Conservation (phyloP, 495 filamentous ascomycete species). For the Podospora australis region DNA sequence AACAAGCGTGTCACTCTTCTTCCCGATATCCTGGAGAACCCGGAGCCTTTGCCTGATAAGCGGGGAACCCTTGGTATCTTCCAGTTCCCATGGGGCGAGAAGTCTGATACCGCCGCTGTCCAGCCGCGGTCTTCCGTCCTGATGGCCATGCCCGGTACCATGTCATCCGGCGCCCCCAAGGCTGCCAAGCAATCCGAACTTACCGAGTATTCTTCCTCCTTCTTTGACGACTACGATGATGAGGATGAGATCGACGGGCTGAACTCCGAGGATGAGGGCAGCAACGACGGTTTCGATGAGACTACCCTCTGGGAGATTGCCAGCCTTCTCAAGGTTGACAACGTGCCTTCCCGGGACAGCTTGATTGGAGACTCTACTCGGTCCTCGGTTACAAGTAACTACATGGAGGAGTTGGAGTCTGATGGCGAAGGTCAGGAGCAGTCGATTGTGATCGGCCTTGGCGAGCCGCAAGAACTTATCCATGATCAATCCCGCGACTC, state of each 20-base stretch:
- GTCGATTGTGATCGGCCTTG: slow-evolving; percentile 28
- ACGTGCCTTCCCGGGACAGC: slow-evolving; percentile 41
- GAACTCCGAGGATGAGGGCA: slow-evolving; percentile 31
- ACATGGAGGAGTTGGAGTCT: slow-evolving; percentile 24
- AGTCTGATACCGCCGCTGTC: slow-evolving; percentile 43
- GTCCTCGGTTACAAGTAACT: slow-evolving; percentile 18
- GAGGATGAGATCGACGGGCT: slow-evolving; percentile 32
- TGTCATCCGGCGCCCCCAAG: slow-evolving; percentile 33
- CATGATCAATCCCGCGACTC: slow-evolving; percentile 16
- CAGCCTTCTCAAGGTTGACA: slow-evolving; percentile 41
- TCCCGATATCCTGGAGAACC: slow-evolving; percentile 52
- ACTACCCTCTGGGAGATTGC: slow-evolving; percentile 53
- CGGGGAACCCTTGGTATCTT: slow-evolving; percentile 49
- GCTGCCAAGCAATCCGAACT: slow-evolving; percentile 30
- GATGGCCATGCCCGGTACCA: slow-evolving; percentile 44
- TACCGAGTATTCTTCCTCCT: slow-evolving; percentile 36
- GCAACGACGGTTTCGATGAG: slow-evolving; percentile 50
- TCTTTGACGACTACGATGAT: slow-evolving; percentile 47
- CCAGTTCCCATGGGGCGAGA: slow-evolving; percentile 53
- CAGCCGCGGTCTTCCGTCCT: slow-evolving; percentile 19
- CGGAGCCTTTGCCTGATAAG: slow-evolving; percentile 45
- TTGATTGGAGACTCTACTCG: slow-evolving; percentile 32
- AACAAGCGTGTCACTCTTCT: slow-evolving; percentile 46
- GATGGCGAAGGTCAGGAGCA: slow-evolving; percentile 30
- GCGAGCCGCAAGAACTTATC: slow-evolving; percentile 17